Evolutionary conservation across 169 alveolate species (phyloP).

Genomic region (Besnoitia besnoiti): DNA sequence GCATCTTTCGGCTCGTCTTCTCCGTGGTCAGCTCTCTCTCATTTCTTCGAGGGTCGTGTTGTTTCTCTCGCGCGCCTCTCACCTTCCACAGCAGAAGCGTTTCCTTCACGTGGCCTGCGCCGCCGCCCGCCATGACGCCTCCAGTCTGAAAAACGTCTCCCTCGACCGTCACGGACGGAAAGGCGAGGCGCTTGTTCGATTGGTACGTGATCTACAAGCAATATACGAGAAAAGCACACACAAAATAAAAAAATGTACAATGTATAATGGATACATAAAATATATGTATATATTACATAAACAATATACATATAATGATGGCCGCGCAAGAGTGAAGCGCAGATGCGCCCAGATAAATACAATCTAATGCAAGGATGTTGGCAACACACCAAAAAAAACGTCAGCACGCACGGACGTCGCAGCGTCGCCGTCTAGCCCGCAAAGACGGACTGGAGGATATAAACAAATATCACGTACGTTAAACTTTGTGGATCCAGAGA

Average conservation of each 20-base stretch:
- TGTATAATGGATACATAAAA: neutral
- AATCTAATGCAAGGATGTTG: too few species aligned
- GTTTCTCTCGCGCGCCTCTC: neutral
- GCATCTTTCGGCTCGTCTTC: too few species aligned
- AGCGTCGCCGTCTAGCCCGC: too few species aligned
- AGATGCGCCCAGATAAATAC: too few species aligned
- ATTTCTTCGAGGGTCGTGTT: too few species aligned
- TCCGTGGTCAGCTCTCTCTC: neutral
- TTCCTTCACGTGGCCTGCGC: slow-evolving; percentile 39
- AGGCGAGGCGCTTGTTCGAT: slow-evolving; percentile 52
- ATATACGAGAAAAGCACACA: neutral
- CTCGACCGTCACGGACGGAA: slow-evolving; percentile 59
- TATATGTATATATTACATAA: neutral
- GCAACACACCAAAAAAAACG: too few species aligned
- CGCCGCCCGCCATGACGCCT: slow-evolving; percentile 62
- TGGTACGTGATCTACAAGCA: slow-evolving; percentile 54
- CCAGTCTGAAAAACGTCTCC: slow-evolving; percentile 61
- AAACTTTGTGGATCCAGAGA: too few species aligned
- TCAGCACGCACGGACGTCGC: too few species aligned
- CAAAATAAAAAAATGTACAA: neutral
- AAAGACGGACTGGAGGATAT: too few species aligned
- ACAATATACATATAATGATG: neutral
- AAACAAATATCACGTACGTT: too few species aligned
- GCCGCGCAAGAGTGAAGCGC: too few species aligned
- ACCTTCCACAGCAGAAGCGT: slow-evolving; percentile 59